Evolutionary conservation across 768 basidiomycete genomes (phyloP).

Genomic region (Serendipita vermifera): DNA sequence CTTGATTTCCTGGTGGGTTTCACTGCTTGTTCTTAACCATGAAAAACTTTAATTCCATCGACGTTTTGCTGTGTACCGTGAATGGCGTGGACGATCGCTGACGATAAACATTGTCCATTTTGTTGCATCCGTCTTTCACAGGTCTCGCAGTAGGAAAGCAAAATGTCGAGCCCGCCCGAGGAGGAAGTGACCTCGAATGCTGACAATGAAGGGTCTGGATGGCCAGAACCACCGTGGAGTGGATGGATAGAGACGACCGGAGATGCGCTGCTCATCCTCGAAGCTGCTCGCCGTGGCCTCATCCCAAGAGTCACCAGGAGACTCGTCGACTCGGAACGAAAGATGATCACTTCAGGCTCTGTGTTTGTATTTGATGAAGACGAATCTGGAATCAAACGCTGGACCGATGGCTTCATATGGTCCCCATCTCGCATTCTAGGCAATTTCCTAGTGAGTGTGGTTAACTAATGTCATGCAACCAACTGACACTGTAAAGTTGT

Average conservation of each 20-base stretch:
- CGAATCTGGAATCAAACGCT: constrained; percentile 92
- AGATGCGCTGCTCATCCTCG: constrained; percentile 92
- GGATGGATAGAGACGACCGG: constrained; percentile 94
- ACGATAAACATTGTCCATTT: not conserved
- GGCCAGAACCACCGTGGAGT: constrained; percentile 67
- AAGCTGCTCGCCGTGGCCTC: constrained; percentile 78
- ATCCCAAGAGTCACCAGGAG: constrained; percentile 87
- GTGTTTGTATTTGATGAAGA: constrained; percentile 98
- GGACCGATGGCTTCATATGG: constrained; percentile 98
- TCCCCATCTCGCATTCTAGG: constrained; percentile 84
- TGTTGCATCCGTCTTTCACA: not conserved
- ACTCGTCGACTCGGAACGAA: constrained; percentile 81
- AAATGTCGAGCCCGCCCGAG: not conserved
- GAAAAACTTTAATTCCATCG: not conserved
- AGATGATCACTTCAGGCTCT: constrained; percentile 84
- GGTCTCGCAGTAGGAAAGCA: not conserved
- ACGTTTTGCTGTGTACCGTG: not conserved
- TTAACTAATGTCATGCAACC: not conserved
- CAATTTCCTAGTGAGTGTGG: constrained; percentile 55
- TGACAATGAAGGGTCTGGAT: not conserved
- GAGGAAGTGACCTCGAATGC: not conserved
- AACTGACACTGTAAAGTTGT: constrained; percentile 33
- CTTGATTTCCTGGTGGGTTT: too few relatives aligned
- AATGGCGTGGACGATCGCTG: not conserved
- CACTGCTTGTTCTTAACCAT: not conserved